Base-by-base conservation (phyloP, 148 eudicot species). In the Camellia sinensis region DNA sequence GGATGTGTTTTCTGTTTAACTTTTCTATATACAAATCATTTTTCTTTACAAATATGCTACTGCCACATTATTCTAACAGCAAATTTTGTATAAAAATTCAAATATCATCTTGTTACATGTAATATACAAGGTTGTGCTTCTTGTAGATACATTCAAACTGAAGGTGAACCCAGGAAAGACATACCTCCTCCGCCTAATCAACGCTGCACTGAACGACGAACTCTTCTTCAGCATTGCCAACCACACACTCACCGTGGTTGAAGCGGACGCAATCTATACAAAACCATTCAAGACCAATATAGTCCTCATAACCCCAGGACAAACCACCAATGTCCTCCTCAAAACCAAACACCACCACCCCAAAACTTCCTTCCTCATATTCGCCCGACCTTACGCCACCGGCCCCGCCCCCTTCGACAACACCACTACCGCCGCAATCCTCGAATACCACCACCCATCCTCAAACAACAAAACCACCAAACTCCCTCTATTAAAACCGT, bases 151-250 rank as follows among this genome's bases (percentile, higher is more conserved):
- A 6, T 80, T 80, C 74, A 83, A 80, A n/a, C 59, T 83, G 74
- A 83, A 76, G 74, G 86, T 83, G 48, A 76, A 76, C 40, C 86
- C 80, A 2, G 86, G 86, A 18, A 80, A 83, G 67, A 83, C 86
- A 13, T 83, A 83, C 62, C 83, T 83, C 9, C 80, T 83, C 44
- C 64, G 86, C 12, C 46, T 83, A 74, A 46, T 83, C 46, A 83
- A 83, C 22, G 86, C 86, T 12, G 85, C 82, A 46, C 79, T 83
- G 1, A 79, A 83, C 46, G 79, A 79, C 65, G 79, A 79, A 44
- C 79, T 83, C 12, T 83, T 83, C 72, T 83, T 83, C 82, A 83
- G 82, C 22, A 79, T 83, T 17, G 85, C 85, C 1, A 75, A 75
- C 48, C 85, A 83, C 57, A 74, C 56, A 6, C 75, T 83, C 13